Evolutionary conservation across 768 basidiomycete species (phyloP).

Genomic region (Termitomyces sp.): DNA sequence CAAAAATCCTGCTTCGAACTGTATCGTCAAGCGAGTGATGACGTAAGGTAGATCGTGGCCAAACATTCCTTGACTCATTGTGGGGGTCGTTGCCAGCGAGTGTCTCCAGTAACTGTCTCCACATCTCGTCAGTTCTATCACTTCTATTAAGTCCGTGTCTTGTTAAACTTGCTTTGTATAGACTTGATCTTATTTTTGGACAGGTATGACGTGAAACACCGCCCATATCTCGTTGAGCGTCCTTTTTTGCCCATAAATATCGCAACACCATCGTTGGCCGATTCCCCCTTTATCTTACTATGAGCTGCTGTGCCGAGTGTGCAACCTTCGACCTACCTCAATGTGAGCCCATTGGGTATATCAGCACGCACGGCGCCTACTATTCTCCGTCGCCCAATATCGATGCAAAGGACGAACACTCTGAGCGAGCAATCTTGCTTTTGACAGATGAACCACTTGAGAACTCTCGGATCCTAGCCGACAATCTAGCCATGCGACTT

Average conservation of each 20-base stretch:
- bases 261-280: background rate
- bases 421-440: conserved; percentile 40
- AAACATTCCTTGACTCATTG: too few relatives aligned
- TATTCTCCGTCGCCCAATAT: conserved; percentile 26
- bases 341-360: conserved; percentile 39
- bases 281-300: conserved; percentile 1
- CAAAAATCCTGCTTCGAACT: too few relatives aligned
- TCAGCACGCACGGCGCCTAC: conserved; percentile 38
- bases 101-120: background rate
- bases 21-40: background rate
- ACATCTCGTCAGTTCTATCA: background rate
- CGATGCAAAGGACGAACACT: conserved; percentile 14
- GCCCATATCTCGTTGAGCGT: background rate
- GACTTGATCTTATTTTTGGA: conserved; percentile 1
- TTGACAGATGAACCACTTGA: conserved; percentile 51
- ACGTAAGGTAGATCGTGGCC: background rate
- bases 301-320: conserved; percentile 29
- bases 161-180: background rate
- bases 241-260: conserved; percentile 3
- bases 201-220: conserved; percentile 12
- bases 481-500: conserved; percentile 40
- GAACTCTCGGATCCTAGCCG: conserved; percentile 54
- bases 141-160: background rate
- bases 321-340: conserved; percentile 35
- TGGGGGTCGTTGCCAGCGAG: background rate